Evolutionary conservation across 192 early-diverging fungal species (phyloP).

Genomic region (Entophlyctis luteolus): DNA sequence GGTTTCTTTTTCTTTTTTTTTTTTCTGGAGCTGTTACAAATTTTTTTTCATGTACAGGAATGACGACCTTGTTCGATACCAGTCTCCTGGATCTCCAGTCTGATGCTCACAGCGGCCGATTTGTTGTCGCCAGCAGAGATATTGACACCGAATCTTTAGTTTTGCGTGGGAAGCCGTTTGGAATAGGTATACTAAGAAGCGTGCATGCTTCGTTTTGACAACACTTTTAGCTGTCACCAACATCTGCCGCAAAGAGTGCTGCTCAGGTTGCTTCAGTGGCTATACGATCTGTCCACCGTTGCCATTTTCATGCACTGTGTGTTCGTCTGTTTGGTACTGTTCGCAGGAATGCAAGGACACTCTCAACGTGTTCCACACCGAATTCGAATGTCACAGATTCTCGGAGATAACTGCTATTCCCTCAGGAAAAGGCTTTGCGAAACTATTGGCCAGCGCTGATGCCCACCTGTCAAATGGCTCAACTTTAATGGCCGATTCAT

Average conservation of each 20-base stretch:
- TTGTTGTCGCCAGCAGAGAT: not conserved
- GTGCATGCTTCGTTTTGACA: not conserved
- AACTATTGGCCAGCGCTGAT: not conserved
- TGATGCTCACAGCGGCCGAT: conserved; percentile 1
- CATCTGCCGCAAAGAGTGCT: conserved; percentile 4
- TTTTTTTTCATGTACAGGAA: too few relatives aligned
- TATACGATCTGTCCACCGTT: not conserved
- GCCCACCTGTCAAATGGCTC: not conserved
- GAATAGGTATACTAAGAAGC: not conserved
- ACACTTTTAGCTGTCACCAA: not conserved
- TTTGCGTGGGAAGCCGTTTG: conserved; percentile 7
- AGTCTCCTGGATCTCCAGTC: too few relatives aligned
- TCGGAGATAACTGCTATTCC: not conserved
- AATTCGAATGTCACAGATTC: conserved; percentile 13
- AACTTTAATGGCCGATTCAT: not conserved
- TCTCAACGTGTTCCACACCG: not conserved
- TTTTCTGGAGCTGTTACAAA: too few relatives aligned
- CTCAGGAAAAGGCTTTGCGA: not conserved
- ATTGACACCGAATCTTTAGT: not conserved
- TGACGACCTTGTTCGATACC: too few relatives aligned
- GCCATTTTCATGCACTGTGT: not conserved
- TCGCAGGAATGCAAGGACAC: not conserved
- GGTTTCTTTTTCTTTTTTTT: too few relatives aligned
- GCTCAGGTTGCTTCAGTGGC: conserved; percentile 4
- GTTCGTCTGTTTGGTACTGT: conserved; percentile 10